phyloP scores from a whole-genome alignment of 768 basidiomycete genomes.

The Lentinus brumalis region DNA sequence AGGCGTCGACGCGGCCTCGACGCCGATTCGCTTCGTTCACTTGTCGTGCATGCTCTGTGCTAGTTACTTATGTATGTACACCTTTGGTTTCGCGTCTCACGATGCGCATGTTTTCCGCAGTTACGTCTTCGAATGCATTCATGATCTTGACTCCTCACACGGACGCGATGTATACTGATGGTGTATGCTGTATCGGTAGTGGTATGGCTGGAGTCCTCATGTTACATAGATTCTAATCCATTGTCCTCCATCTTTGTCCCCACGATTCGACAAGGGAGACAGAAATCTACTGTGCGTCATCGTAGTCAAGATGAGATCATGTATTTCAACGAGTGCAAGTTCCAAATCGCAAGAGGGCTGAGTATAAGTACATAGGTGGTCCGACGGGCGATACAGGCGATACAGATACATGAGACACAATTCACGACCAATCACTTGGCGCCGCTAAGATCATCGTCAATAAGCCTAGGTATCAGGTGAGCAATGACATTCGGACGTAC shows the following conservation, averaged over 20 bases:
- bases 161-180: slow-evolving; percentile 19
- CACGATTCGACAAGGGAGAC: background rate
- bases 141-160: slow-evolving; percentile 2
- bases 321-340: too few relatives aligned
- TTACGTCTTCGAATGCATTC: slow-evolving; percentile 7
- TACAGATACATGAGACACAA: too few relatives aligned
- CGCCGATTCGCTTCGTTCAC: background rate
- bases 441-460: too few relatives aligned
- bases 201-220: slow-evolving; percentile 20
- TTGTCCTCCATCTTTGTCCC: slow-evolving; percentile 1
- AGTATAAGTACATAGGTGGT: too few relatives aligned
- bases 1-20: background rate
- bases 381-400: too few relatives aligned
- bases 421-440: too few relatives aligned
- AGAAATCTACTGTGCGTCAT: background rate
- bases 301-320: background rate
- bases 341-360: too few relatives aligned
- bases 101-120: background rate
- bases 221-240: slow-evolving; percentile 17
- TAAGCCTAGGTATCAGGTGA: too few relatives aligned
- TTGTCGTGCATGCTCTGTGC: slow-evolving; percentile 6
- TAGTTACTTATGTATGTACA: background rate
- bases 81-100: background rate
- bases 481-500: too few relatives aligned
- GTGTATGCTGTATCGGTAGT: slow-evolving; percentile 20